A percentile compares a stretch with the other conserved stretches of the same genome.
Evolutionary conservation across 202 grass and related monocot genomes (phyloP).

Genomic region (Saccharum hybrid): DNA sequence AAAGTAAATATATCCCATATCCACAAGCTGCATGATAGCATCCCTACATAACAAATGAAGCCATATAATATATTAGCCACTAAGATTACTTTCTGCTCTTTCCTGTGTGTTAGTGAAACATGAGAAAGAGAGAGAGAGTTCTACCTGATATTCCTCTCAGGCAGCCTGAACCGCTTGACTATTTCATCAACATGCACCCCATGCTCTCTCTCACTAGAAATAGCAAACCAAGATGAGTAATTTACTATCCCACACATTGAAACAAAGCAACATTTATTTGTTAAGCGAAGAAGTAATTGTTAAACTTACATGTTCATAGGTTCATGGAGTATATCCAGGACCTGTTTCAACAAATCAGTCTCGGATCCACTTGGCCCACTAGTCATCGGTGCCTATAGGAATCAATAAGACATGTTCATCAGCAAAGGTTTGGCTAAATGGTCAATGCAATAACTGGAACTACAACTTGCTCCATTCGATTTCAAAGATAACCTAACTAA

Average conservation of each 20-base stretch:
- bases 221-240: neutral
- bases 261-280: conserved; percentile 3
- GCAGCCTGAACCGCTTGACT: conserved; percentile 51
- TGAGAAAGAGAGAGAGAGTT: neutral
- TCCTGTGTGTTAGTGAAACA: neutral
- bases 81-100: neutral
- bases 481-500: conserved; percentile 32
- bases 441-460: conserved; percentile 2
- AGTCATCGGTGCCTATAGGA: conserved; percentile 39
- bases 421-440: neutral
- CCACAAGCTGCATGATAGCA: neutral
- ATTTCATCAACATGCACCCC: conserved; percentile 88
- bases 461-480: conserved; percentile 41
- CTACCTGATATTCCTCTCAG: conserved; percentile 56
- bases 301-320: conserved; percentile 60
- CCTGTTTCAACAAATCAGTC: conserved; percentile 62
- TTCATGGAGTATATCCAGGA: conserved; percentile 76
- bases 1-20: conserved; percentile 1
- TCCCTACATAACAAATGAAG: conserved; percentile 10
- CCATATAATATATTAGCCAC: neutral
- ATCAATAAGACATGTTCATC: conserved; percentile 17
- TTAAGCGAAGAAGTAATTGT: neutral
- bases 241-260: neutral
- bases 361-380: conserved; percentile 48
- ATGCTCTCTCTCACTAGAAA: conserved; percentile 70